Base-by-base conservation (phyloP, 192 early-diverging fungal species). In the Rhizophagus sp. region DNA sequence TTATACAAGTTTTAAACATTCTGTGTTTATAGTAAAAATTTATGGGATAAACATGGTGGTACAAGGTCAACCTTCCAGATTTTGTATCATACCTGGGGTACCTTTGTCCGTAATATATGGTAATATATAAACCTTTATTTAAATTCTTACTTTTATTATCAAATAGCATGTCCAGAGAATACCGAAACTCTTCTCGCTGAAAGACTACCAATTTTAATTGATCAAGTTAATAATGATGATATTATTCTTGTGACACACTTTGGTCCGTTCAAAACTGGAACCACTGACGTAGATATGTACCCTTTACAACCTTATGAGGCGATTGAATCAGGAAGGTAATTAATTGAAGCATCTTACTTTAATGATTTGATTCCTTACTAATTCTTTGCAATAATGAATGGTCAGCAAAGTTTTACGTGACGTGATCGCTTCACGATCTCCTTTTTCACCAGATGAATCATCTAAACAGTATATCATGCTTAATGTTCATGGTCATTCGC, bases 401-500 rank as follows among this genome's bases (percentile, higher is more conserved):
- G 34, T 36, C 27, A 78, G 62, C 25, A 17, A 7, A 49, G n/a
- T 33, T 22, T 30, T 78, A 49, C 76, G 41, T n/a, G 27, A 78
- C 44, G 17, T 68, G 3, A 30, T 67, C 15, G 33, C 25, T 49
- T 67, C 19, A 11, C 27, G 7, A 30, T 64, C 76, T 17, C 65
- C 76, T 36, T 44, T 24, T 34, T 36, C n/a, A 0, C n/a, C 39
- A 25, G 25, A 30, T 33, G 44, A 78, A 67, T 19, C 47, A 68
- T 49, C 41, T n/a, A 9, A 52, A 15, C 61, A 49, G 19, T 49
- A 49, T 4, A 65, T 78, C 33, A 22, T 12, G 17, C 13, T 78
- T 34, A 78, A 78, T 52, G 57, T 78, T 68, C 76, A 78, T 49
- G 76, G 76, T 50, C 76, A 78, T 49, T 47, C 76, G 11, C 76